Evolutionary conservation across 192 early-diverging fungal genomes (phyloP).

Genomic region (Funneliformis geosporum): DNA sequence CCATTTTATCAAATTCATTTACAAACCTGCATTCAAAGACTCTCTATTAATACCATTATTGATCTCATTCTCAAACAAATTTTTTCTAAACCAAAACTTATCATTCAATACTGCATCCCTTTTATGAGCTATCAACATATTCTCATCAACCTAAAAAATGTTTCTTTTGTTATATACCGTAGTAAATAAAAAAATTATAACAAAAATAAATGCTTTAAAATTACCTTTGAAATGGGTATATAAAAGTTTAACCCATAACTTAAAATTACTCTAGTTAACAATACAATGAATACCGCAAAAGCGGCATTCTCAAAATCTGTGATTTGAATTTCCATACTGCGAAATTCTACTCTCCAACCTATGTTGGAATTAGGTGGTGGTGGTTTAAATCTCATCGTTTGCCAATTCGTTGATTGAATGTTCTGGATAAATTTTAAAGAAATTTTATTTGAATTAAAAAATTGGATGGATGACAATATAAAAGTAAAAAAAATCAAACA

Average conservation of each 20-base stretch:
- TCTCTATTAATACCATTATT: not conserved
- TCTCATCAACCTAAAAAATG: constrained; percentile 75
- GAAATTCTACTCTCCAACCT: constrained; percentile 98
- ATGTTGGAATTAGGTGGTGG: constrained; percentile 88
- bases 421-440: constrained; percentile 52
- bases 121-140: constrained; percentile 87
- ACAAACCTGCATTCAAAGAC: not conserved
- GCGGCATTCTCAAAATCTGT: constrained; percentile 98
- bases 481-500: not conserved
- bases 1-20: not conserved
- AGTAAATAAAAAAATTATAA: not conserved
- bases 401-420: constrained; percentile 99
- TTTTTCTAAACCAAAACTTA: constrained; percentile 90
- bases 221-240: constrained; percentile 90
- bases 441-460: not conserved
- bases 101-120: constrained; percentile 80
- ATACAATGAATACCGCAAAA: constrained; percentile 89
- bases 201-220: not conserved
- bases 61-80: constrained; percentile 52
- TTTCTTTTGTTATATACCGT: not conserved
- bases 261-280: constrained; percentile 85
- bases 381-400: constrained; percentile 98
- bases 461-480: not conserved
- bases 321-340: constrained; percentile 94
- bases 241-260: constrained; percentile 93